phyloP scores from a whole-genome alignment of 2,329 filamentous ascomycete genomes.

The Clonostachys chloroleuca region DNA sequence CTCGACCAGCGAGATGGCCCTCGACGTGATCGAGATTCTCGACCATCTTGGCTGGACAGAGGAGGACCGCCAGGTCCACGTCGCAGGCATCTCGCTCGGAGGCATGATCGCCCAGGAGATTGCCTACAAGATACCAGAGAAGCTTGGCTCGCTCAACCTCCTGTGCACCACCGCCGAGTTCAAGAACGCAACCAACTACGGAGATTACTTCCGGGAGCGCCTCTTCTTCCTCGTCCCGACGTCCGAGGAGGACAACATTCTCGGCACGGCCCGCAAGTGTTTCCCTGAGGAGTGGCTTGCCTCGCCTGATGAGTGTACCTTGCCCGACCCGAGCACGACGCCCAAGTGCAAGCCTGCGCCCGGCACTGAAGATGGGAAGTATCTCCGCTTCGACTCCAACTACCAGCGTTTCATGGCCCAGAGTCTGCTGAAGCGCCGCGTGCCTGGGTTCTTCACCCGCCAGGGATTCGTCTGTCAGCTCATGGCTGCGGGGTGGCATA shows the following conservation, averaged over 20 bases:
- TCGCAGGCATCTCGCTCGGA: constrained; percentile 79
- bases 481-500: constrained; percentile 74
- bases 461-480: constrained; percentile 73
- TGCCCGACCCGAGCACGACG: constrained; percentile 40
- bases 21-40: constrained; percentile 66
- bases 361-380: constrained; percentile 21
- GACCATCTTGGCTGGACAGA: constrained; percentile 68
- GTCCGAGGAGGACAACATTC: constrained; percentile 61
- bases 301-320: constrained; percentile 50
- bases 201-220: constrained; percentile 59
- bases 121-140: constrained; percentile 44
- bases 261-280: constrained; percentile 58
- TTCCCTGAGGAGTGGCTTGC: constrained; percentile 63
- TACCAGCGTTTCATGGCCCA: constrained; percentile 79
- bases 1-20: constrained; percentile 80
- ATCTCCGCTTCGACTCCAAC: constrained; percentile 64
- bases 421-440: constrained; percentile 67
- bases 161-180: constrained; percentile 58
- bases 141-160: constrained; percentile 53
- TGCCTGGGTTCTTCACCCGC: constrained; percentile 55
- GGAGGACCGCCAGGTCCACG: constrained; percentile 46
- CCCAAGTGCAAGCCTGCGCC: constrained; percentile 24
- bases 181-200: constrained; percentile 56
- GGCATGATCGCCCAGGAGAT: constrained; percentile 92
- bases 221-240: constrained; percentile 63